Base-by-base conservation (phyloP, 2,329 filamentous ascomycete genomes). In the Cercospora brassicicola region DNA sequence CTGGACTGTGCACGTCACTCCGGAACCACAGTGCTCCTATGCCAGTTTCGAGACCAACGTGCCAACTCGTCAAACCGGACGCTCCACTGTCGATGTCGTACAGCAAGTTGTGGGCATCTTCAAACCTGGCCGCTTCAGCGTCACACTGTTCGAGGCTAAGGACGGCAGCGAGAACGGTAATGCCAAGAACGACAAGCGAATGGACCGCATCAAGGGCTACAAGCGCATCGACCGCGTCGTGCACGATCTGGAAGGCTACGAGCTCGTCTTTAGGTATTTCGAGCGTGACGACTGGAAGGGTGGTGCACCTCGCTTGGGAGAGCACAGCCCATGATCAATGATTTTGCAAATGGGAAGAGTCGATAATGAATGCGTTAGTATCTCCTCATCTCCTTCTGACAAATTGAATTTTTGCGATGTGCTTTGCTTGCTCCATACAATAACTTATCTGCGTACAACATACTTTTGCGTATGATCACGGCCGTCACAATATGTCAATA, bases 21-120 rank as follows among this genome's bases (percentile, higher is more conserved):
- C 95, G 0, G 95, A 99, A 84, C 93, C 94, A 13, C 89, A 97
- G 76, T 99, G 94, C 84, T 97, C 94, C 4, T 99, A 96, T 79
- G 95, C 95, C 39, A 97, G 93, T 1, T 99, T 99, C 78, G 95
- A 99, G 84, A 98, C 95, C 73, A 99, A 98, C 75, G 94, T 99
- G 3, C 95, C 95, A 1, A 91, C 93, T 28, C 90, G 89, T 4
- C 93, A 97, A 51, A 92, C 88, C 66, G 94, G 94, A 15, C 91
- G 94, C 70, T 91, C 94, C 78, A 97, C 94, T 0, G 89, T 89
- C 28, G 94, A 97, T 72, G 90, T 98, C 68, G 91, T 99, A 70
- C 89, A 97, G 80, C 93, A 97, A 73, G 95, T 98, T 0, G 93
- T 98, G 55, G 86, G 88, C 71, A 99, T 99, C 77, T 99, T 99